phyloP scores from a whole-genome alignment of 2,329 filamentous ascomycete genomes.

The Cladosporium cucumerinum region DNA sequence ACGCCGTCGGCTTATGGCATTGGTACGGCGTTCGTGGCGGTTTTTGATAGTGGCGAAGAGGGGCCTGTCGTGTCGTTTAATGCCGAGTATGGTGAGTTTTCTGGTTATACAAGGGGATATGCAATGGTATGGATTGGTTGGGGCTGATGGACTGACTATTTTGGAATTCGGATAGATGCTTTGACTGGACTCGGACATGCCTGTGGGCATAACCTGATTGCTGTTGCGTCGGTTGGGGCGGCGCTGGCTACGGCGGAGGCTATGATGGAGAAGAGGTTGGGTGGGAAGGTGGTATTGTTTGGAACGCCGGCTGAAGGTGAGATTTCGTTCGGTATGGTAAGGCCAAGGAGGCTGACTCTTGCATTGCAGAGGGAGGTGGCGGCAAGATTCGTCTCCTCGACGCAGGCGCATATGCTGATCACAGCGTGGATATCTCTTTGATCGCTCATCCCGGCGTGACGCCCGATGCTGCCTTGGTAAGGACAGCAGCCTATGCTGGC shows the following conservation, averaged over 20 bases:
- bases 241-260: conserved; percentile 29
- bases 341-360: not conserved
- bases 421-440: conserved; percentile 36
- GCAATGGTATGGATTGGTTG: not conserved
- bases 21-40: conserved; percentile 53
- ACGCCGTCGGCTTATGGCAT: conserved; percentile 44
- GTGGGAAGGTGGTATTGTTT: conserved; percentile 39
- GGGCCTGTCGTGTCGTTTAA: conserved; percentile 43
- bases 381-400: conserved; percentile 47
- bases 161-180: conserved; percentile 37
- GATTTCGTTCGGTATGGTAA: no score
- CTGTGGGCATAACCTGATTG: conserved; percentile 41
- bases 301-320: conserved; percentile 44
- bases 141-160: conserved; percentile 29
- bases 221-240: conserved; percentile 11
- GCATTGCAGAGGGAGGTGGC: conserved; percentile 30
- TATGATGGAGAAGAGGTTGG: conserved; percentile 29
- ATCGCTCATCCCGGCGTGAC: conserved; percentile 37
- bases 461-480: conserved; percentile 47
- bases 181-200: conserved; percentile 43
- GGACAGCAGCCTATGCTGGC: conserved; percentile 51
- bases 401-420: conserved; percentile 42
- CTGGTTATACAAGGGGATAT: not conserved
- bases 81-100: conserved; percentile 47
- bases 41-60: conserved; percentile 44